Base-by-base conservation (phyloP, 345 rosid species). In the Eucalyptus guilfoylei region DNA sequence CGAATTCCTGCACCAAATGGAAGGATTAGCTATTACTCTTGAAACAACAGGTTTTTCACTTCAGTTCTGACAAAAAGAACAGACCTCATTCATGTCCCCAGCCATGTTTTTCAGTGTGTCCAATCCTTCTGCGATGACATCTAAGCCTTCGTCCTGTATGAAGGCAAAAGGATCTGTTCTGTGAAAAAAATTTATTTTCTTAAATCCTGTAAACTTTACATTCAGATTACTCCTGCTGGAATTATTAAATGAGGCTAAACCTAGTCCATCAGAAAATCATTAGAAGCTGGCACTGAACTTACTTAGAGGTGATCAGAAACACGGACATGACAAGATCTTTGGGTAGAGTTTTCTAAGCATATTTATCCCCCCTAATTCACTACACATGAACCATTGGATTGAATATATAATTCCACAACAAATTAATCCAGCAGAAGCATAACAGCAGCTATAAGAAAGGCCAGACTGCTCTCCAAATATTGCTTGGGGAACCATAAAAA, bases 51-150 rank as follows among this genome's bases (percentile, higher is more conserved):
- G 32, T 50, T 87, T 58, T 87, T 86, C 26, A 86, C 14, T 55
- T 47, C 44, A 88, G 85, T 69, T 24, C 28, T 55, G 14, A 52
- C 30, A 42, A 69, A 13, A 32, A 19, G 76, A 87, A 86, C 89
- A 58, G 91, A 92, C 96, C 96, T 95, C 98, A 88, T 95, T 94
- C 95, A 96, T 90, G 92, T 94, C 95, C 88, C 88, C 89, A 83
- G 96, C 98, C 96, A 95, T 92, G 91, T 91, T 90, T 89, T 96
- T 96, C 94, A 96, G 90, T 0, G 94, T 95, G 88, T 94, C 95
- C 90, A 95, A 90, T 32, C 98, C 98, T 90, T 96, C 96, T 34
- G 96, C 94, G 69, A 94, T 96, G 89, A 93, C 94, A 80, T 93
- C 95, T 91, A 95, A 89, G 90, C 96, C 96, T 94, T 94, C 93